Evolutionary conservation across 176 grass and related monocot species (phyloP), one percentile per base, ranked within the genome.

Genomic region (Oryza officinalis): DNA sequence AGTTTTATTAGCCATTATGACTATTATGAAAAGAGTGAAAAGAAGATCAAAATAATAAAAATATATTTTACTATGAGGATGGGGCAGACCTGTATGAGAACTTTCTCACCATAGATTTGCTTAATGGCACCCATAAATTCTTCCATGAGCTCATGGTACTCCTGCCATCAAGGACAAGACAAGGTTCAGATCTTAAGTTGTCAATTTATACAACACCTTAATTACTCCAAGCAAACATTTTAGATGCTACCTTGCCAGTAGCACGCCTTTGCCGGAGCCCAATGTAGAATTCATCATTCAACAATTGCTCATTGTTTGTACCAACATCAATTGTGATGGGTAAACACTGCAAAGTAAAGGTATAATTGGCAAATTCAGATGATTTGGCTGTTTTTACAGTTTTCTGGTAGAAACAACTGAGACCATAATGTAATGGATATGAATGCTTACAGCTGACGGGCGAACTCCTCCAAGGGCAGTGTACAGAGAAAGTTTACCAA

Each of bases 261-360:
- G 96, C 96, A 81, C 93, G 91, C 71, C 86, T 96, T 89, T 94
- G 93, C 75, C 85, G 87, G 68, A 99, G 79, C 68, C 96, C 96
- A 80, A 99, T 99, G 69, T 96, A 99, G 83, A 96, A 99, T 38
- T 99, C 96, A 43, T 96, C 91, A 27, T 99, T 94, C 14, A 99
- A 88, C 77, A 99, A 84, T 69, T 83, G 13, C 74, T 96, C 89
- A 52, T 94, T 96, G 72, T 96, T 99, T 40, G 97, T 99, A 26
- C 97, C 97, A 85, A 96, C 93, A 86, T 99, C 97, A 89, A 99
- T 99, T 81, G 97, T 96, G 75, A 99, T 84, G 37, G 97, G 93
- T 74, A 99, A 89, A 81, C 97, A 99, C 97, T 99, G 78, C 40
- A 94, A 86, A 80, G 37, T 20, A 32, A 70, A 71, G 75, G 26